Base-by-base conservation (phyloP, 495 filamentous ascomycete species). In the Penicillium lividum region DNA sequence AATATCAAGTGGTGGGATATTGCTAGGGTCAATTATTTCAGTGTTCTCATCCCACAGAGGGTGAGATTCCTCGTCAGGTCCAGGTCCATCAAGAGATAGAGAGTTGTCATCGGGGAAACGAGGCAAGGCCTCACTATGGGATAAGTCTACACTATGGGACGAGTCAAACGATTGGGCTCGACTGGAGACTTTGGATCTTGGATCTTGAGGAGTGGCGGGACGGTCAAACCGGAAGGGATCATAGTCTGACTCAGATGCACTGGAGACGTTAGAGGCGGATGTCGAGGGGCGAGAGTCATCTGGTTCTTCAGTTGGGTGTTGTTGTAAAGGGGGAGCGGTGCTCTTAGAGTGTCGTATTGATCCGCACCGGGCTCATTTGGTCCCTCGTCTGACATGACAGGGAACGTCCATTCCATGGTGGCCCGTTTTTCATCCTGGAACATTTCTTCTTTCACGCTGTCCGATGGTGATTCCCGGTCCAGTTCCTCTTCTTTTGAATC, bases 401-500 rank as follows among this genome's bases (percentile, higher is more conserved):
- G 77, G 55, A 80, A 80, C n/a, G 75, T 80, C 77, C 77, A 80
- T 25, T 78, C 60, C 65, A 73, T 72, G 10, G 73, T 76, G 10
- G 70, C 72, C n/a, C 72, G 70, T 44, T 72, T 74, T 16, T 71
- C 73, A 7, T 57, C 65, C 34, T 58, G 64, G 43, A 65, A 56
- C 33, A 60, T 27, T 50, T 70, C 67, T 7, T 62, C 64, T 22
- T 67, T 57, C 3, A 28, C 34, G n/a, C 66, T 59, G 15, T 66
- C 65, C 1, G 63, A 46, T 16, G 56, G 59, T 30, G 60, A 51
- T 33, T 29, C 46, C n/a, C 10, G 46, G 2, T 5, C 46, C 1
- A 28, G 31, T 18, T 65, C 65, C 29, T 62, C 47, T 25, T 45
- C 49, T 52, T 54, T 28, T 54, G 52, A n/a, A 22, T 22, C n/a